phyloP scores from a whole-genome alignment of 2,329 filamentous ascomycete species.

The Salinomyces thailandicus region DNA sequence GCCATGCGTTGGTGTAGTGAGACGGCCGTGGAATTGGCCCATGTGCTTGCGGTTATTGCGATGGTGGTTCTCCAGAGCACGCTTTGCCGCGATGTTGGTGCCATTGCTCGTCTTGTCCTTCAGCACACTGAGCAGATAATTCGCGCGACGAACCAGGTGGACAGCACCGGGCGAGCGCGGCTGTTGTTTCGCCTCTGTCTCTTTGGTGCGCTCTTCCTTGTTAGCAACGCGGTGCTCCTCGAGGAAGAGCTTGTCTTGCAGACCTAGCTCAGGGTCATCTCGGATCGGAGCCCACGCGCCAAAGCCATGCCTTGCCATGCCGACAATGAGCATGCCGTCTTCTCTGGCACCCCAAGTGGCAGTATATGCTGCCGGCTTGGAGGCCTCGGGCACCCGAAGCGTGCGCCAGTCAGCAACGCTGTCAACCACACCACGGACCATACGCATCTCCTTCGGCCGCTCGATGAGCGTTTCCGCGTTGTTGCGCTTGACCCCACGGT shows the following conservation, averaged over 20 bases:
- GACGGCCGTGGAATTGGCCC: conserved; percentile 44
- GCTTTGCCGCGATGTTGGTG: conserved; percentile 63
- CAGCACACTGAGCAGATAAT: conserved; percentile 90
- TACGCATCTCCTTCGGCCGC: conserved; percentile 75
- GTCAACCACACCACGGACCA: conserved; percentile 65
- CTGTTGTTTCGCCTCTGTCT: conserved; percentile 55
- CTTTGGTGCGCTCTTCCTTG: conserved; percentile 80
- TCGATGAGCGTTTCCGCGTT: conserved; percentile 94
- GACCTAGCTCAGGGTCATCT: conserved; percentile 75
- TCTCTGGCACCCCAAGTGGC: conserved; percentile 88
- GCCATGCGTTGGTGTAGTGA: conserved; percentile 45
- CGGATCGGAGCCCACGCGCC: conserved; percentile 92
- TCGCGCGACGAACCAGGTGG: conserved; percentile 85
- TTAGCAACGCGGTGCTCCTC: conserved; percentile 98
- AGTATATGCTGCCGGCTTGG: conserved; percentile 82
- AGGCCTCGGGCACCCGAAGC: conserved; percentile 83
- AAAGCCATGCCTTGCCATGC: conserved; percentile 87
- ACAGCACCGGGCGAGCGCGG: conserved; percentile 94
- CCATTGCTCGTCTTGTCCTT: conserved; percentile 62
- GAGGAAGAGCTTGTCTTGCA: conserved; percentile 85
- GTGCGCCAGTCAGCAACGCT: conserved; percentile 56
- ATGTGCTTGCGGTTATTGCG: conserved; percentile 79
- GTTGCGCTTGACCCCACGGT: conserved; percentile 82
- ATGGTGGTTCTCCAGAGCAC: conserved; percentile 82
- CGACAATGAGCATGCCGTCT: conserved; percentile 93